Evolutionary conservation across 768 basidiomycete species (phyloP).

Genomic region (Suillus plorans): DNA sequence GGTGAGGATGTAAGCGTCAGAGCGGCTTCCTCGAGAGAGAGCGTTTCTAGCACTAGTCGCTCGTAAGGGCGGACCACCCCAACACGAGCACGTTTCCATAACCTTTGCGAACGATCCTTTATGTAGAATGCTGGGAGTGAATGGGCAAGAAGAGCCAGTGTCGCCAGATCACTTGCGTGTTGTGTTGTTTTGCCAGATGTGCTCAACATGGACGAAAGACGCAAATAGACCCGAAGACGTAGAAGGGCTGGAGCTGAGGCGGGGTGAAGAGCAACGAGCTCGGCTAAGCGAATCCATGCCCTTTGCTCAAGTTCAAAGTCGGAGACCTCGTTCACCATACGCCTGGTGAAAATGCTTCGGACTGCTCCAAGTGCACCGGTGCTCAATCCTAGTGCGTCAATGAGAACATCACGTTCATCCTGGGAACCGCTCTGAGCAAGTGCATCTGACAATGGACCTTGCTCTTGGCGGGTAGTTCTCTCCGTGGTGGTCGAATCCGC

Average conservation of each 20-base stretch:
- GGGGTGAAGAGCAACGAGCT: slow-evolving; percentile 40
- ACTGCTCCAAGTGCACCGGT: slow-evolving; percentile 38
- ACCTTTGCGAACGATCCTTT: slow-evolving; percentile 40
- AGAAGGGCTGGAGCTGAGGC: slow-evolving; percentile 29
- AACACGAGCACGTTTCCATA: slow-evolving; percentile 43
- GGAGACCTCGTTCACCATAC: not conserved
- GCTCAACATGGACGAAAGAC: slow-evolving; percentile 36
- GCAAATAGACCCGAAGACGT: slow-evolving; percentile 55
- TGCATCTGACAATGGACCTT: slow-evolving; percentile 23
- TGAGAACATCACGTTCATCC: slow-evolving; percentile 40
- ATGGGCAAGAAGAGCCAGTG: slow-evolving; percentile 57
- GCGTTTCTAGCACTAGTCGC: slow-evolving; percentile 49
- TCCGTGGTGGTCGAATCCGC: slow-evolving; percentile 30
- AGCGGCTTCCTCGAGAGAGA: slow-evolving; percentile 56
- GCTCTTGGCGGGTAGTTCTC: slow-evolving; percentile 21
- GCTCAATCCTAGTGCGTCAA: slow-evolving; percentile 39
- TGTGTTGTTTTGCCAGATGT: slow-evolving; percentile 12
- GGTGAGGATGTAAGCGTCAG: slow-evolving; percentile 32
- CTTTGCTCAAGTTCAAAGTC: slow-evolving; percentile 40
- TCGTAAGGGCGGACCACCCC: slow-evolving; percentile 44
- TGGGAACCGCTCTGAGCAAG: slow-evolving; percentile 35
- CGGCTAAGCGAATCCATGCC: slow-evolving; percentile 53
- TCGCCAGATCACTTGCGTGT: slow-evolving; percentile 50
- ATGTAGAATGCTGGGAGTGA: slow-evolving; percentile 38
- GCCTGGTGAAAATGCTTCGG: slow-evolving; percentile 21